Base-by-base conservation (phyloP, 73 alveolate species). In the Paramecium bursaria region DNA sequence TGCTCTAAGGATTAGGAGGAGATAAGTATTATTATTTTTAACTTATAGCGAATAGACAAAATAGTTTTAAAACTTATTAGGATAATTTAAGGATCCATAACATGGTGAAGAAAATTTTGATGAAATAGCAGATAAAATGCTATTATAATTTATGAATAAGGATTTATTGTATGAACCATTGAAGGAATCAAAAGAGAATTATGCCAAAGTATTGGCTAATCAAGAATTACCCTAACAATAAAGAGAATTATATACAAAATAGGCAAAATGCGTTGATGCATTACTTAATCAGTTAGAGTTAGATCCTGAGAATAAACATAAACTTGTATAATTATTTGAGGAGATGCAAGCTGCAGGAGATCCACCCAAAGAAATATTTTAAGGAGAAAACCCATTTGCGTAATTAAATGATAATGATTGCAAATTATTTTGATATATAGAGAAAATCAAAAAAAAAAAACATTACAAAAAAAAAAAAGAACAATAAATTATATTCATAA, bases 261-360 rank as follows among this genome's bases (percentile, higher is more conserved):
- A 67, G 21, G 10, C 33, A 19, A 47, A 67, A 6, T 67, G 82
- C 27, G 82, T 67, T 14, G 82, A 67, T 17, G 22, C 33, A 10
- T 25, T 67, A 1, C 19, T 67, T 21, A 23, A 31, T 7, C 39
- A 67, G 44, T 67, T 67, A 67, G 50, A 42, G 1, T 21, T 26
- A 21, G 33, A 67, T 42, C 82, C 82, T 15, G 19, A 31, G 7
- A 47, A 67, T 35, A 67, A 67, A 21, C 47, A 67, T 25, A 67
- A 67, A 67, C 44, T 67, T 39, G 44, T 67, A 17, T n/a, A 67
- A 42, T 35, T 67, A 42, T 67, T 67, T 67, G 82, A 67, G 44
- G 50, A 67, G n/a, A 67, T 67, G 82, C 44, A 67, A 47, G 82
- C 53, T 9, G 27, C 33, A 42, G 82, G 82, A 67, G 82, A 67